Base-by-base conservation (phyloP, 441 rosid genomes). In the Euphorbia schlechtendalii region DNA sequence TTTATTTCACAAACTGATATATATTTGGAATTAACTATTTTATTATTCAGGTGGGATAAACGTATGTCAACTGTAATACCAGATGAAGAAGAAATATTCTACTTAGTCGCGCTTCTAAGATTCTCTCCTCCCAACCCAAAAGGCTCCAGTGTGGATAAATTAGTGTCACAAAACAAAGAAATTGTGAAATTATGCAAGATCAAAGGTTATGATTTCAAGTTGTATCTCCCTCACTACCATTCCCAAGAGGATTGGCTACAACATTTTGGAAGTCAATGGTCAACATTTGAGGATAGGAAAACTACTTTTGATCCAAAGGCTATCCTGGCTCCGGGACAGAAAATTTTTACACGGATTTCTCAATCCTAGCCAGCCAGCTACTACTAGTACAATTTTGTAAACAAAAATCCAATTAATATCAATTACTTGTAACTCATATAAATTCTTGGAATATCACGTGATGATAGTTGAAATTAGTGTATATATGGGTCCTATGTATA, bases 251-350 rank as follows among this genome's bases (percentile, higher is more conserved):
- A 84, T 12, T 93, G 97, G 98, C 63, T 81, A 74, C 75, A 81
- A 4, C 98, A 93, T 74, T 93, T 86, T 53, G 98, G 96, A 9
- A 73, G 78, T 61, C 80, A 65, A 69, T 93, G 98, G 98, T 58
- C 81, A 0, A 77, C 78, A 73, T 90, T 93, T 48, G 74, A 66
- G 20, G 84, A 82, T 61, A 79, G 81, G 79, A 93, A 93, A 80
- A 51, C 32, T 24, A 59, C 66, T 70, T 90, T 84, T 69, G 97
- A 93, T 81, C 95, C 93, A 5, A 79, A 77, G 92, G 88, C 87
- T 32, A 69, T 93, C 62, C 96, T 93, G 57, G 82, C 97, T 0
- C 98, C 98, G 0, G 97, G 97, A n/a, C 96, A 92, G 77, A 90
- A 79, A 69, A 83, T 93, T 57, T 90, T 93, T 73, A 64, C 62